These are phyloP conservation scores for Coemansia sp. DNA, from an alignment of 192 early-diverging fungal genomes.

Conservation along the genomic window DNA sequence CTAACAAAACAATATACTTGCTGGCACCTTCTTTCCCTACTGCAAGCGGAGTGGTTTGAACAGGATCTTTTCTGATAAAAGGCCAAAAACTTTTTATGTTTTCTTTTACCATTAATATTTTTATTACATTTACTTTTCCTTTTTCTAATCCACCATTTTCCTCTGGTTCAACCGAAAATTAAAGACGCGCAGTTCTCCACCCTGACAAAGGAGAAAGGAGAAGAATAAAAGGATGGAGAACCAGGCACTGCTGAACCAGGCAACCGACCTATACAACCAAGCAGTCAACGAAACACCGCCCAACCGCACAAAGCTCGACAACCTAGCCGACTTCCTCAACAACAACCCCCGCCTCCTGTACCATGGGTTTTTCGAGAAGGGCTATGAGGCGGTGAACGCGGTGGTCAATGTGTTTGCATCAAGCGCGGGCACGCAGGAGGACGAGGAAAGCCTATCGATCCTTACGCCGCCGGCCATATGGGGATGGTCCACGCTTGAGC, in stretches of 20 bases:
- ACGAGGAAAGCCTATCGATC: constrained; percentile 37
- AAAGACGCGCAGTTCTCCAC: too few relatives aligned
- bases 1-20: background rate
- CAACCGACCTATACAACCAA: constrained; percentile 28
- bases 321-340: constrained; percentile 38
- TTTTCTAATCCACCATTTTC: too few relatives aligned
- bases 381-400: constrained; percentile 28
- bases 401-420: constrained; percentile 32
- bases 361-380: constrained; percentile 33
- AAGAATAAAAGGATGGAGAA: background rate
- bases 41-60: too few relatives aligned
- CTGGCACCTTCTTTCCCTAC: too few relatives aligned
- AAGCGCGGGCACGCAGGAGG: constrained; percentile 1
- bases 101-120: too few relatives aligned
- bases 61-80: too few relatives aligned
- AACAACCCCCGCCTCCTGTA: constrained; percentile 37
- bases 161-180: too few relatives aligned
- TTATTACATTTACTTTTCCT: too few relatives aligned
- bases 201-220: too few relatives aligned
- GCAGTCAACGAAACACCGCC: constrained; percentile 45
- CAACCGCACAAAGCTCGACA: constrained; percentile 49
- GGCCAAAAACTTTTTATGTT: too few relatives aligned
- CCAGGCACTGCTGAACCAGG: constrained; percentile 10
- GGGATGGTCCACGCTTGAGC: constrained; percentile 55
- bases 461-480: constrained; percentile 46